phyloP scores from a whole-genome alignment of 2,329 filamentous ascomycete species.

The Exophiala lecanii-corni region DNA sequence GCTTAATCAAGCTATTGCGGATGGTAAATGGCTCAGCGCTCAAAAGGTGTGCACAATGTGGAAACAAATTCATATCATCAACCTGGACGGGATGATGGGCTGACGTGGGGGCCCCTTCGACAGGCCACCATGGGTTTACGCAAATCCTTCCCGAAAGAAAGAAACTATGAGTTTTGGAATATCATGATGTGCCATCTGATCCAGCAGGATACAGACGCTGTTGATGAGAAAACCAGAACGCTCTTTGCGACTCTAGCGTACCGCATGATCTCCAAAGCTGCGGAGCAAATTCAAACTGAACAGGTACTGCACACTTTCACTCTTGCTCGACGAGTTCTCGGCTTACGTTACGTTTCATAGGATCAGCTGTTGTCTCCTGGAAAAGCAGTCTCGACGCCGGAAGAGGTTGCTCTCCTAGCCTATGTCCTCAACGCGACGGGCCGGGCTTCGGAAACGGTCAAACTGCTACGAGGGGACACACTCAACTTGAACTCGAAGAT shows the following conservation, averaged over 20 bases:
- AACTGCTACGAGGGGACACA: constrained; percentile 39
- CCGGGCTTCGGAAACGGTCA: constrained; percentile 36
- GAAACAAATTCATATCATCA: too few species aligned
- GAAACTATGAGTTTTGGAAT: constrained; percentile 48
- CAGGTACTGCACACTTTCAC: constrained; percentile 34
- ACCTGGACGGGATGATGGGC: constrained; percentile 18
- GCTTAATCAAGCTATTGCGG: constrained; percentile 40
- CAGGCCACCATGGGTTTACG: constrained; percentile 48
- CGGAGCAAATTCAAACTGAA: constrained; percentile 39
- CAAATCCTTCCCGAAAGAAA: constrained; percentile 45
- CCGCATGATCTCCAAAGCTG: constrained; percentile 46
- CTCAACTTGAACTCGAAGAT: constrained; percentile 40
- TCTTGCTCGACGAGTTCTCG: not conserved
- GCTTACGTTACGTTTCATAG: constrained; percentile 27
- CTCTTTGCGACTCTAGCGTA: constrained; percentile 49
- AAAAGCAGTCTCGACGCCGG: constrained; percentile 43
- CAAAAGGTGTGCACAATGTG: constrained; percentile 40
- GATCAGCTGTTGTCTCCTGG: constrained; percentile 38
- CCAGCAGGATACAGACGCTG: constrained; percentile 30
- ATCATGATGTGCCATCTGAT: constrained; percentile 44
- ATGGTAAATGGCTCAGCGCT: constrained; percentile 42
- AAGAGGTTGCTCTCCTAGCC: constrained; percentile 43
- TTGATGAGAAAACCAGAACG: constrained; percentile 40
- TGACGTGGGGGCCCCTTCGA: constrained; percentile 23
- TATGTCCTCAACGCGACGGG: constrained; percentile 41